Evolutionary conservation across 768 basidiomycete genomes (phyloP).

Genomic region (Erythrobasidium yunnanense): DNA sequence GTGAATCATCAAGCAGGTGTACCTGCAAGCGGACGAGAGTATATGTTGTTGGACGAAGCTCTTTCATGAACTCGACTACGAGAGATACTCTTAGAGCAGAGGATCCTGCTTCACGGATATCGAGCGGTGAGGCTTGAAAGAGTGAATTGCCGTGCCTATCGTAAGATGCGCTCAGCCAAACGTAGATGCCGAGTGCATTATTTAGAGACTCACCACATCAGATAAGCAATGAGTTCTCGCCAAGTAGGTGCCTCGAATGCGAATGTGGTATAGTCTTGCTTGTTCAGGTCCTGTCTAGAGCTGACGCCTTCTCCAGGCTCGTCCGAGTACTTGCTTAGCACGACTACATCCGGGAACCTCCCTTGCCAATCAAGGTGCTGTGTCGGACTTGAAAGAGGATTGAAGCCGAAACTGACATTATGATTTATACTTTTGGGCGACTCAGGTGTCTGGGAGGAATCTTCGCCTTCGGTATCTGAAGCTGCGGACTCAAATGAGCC

Average conservation of each 20-base stretch:
- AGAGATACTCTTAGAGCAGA: constrained; percentile 10
- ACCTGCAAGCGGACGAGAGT: constrained; percentile 19
- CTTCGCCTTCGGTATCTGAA: neutral
- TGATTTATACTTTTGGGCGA: constrained; percentile 17
- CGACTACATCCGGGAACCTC: constrained; percentile 12
- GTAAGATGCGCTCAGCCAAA: neutral
- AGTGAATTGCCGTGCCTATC: constrained; percentile 21
- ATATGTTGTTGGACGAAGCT: neutral
- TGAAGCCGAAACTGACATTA: constrained; percentile 25
- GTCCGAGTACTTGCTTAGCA: constrained; percentile 8
- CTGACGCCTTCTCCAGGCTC: neutral
- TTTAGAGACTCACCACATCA: constrained; percentile 2
- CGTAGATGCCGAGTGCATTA: neutral
- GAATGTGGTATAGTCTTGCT: constrained; percentile 16
- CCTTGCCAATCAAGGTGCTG: constrained; percentile 23
- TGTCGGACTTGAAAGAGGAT: constrained; percentile 12
- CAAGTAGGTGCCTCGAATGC: constrained; percentile 16
- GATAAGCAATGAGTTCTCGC: constrained; percentile 16
- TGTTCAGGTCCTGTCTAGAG: neutral
- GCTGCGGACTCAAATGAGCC: constrained; percentile 11
- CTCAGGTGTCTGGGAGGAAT: neutral
- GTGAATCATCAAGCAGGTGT: neutral
- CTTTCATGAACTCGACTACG: constrained; percentile 19
- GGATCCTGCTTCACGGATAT: neutral
- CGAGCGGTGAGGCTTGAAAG: neutral